Evolutionary conservation across 441 rosid species (phyloP).

Genomic region (Adansonia grandidieri): DNA sequence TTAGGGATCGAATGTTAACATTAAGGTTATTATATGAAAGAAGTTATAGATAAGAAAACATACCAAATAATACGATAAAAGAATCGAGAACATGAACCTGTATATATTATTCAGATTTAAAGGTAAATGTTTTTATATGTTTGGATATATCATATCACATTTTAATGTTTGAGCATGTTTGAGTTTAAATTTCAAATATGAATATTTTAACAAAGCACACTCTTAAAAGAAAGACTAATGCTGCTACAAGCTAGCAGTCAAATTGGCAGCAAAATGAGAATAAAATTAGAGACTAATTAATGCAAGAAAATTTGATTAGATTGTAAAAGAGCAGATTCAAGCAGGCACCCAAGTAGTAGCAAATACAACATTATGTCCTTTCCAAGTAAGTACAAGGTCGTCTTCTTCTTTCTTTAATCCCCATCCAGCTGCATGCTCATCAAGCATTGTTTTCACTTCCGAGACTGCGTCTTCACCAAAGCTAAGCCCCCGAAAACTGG

Average conservation of each 20-base stretch:
- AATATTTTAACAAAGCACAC: no score
- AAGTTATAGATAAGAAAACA: not conserved
- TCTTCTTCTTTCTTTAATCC: constrained; percentile 81
- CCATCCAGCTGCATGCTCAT: constrained; percentile 91
- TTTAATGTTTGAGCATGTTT: no score
- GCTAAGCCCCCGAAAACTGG: constrained; percentile 50
- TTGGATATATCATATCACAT: no score
- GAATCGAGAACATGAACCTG: no score
- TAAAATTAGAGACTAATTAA: not conserved
- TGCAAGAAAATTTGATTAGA: not conserved
- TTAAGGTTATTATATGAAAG: not conserved
- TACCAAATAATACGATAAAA: not conserved
- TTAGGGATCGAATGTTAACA: not conserved
- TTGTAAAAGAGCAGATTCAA: constrained; percentile 24
- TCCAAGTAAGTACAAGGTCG: constrained; percentile 84
- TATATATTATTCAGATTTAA: no score
- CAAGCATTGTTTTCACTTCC: constrained; percentile 75
- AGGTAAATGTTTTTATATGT: no score
- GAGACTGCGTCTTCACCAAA: constrained; percentile 57
- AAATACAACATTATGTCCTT: constrained; percentile 90
- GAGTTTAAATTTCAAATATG: no score
- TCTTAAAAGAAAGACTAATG: no score
- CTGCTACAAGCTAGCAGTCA: not conserved
- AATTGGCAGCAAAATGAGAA: constrained; percentile 1
- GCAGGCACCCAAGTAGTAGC: constrained; percentile 76